Conservation (phyloP, 2,329 filamentous ascomycete genomes). For the Pestalotiopsis sp. region DNA sequence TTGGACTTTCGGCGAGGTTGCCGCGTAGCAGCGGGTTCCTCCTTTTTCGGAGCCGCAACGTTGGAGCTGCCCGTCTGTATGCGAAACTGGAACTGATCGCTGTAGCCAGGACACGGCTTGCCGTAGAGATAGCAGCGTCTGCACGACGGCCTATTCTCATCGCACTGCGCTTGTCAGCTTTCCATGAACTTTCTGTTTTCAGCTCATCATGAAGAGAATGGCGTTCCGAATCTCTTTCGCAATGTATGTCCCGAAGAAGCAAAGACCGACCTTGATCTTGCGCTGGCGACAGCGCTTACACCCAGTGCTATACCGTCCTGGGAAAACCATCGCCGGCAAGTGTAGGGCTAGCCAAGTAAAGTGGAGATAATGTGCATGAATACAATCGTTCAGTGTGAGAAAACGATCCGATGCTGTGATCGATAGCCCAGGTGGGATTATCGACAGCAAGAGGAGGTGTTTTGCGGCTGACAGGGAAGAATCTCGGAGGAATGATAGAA, state of each 20-base stretch:
- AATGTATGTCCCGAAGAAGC: background rate
- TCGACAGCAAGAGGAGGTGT: background rate
- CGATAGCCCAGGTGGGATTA: background rate
- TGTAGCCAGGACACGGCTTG: conserved; percentile 35
- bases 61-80: conserved; percentile 3
- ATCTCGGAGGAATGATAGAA: background rate
- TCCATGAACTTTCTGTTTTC: background rate
- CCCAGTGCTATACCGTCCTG: conserved; percentile 11
- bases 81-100: conserved; percentile 37
- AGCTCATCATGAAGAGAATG: background rate
- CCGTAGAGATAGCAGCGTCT: conserved; percentile 33
- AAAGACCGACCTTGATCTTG: conserved; percentile 12
- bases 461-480: background rate
- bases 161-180: conserved; percentile 25
- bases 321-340: conserved; percentile 10
- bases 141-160: conserved; percentile 34
- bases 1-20: background rate
- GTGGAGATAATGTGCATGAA: background rate
- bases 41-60: background rate
- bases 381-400: background rate
- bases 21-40: background rate
- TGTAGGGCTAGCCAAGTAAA: background rate
- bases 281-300: conserved; percentile 12
- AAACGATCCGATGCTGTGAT: background rate
- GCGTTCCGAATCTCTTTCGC: background rate